Percentiles rank a stretch among this genome's conserved stretches.
Conservation (phyloP, 805 yeast genomes). For the Maudiozyma pseudohumilis region DNA sequence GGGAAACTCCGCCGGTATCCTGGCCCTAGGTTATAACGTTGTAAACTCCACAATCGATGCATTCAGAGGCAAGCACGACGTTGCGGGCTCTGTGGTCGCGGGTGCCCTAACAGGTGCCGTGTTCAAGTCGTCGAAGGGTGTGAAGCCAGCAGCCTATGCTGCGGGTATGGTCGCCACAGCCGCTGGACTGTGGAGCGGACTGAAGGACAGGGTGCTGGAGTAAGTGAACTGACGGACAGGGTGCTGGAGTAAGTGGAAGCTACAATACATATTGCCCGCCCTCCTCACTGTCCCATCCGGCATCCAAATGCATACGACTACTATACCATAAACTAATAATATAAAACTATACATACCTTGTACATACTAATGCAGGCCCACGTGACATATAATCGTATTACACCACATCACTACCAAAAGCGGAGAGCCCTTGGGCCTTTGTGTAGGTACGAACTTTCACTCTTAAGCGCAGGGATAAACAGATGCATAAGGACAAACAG, state of each 20-base stretch:
- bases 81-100: constrained; percentile 69
- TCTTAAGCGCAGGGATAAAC: too few relatives aligned
- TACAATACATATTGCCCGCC: too few relatives aligned
- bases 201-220: constrained; percentile 37
- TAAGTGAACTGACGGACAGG: constrained; percentile 7
- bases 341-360: too few relatives aligned
- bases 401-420: too few relatives aligned
- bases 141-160: constrained; percentile 80
- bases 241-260: constrained; percentile 11
- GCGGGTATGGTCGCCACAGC: constrained; percentile 79
- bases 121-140: constrained; percentile 76
- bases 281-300: too few relatives aligned
- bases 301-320: too few relatives aligned
- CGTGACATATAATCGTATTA: too few relatives aligned
- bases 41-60: constrained; percentile 71
- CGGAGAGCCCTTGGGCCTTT: too few relatives aligned
- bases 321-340: too few relatives aligned
- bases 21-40: constrained; percentile 81
- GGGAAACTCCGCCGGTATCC: constrained; percentile 92
- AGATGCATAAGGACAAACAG: too few relatives aligned
- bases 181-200: constrained; percentile 87
- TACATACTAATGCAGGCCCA: too few relatives aligned
- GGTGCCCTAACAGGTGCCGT: constrained; percentile 91
- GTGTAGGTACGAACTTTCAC: too few relatives aligned
- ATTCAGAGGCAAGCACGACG: constrained; percentile 83